A percentile compares a stretch with the other conserved stretches of the same genome.
phyloP scores from a whole-genome alignment of 352 stramenopile species.

The Phytophthora europaea region DNA sequence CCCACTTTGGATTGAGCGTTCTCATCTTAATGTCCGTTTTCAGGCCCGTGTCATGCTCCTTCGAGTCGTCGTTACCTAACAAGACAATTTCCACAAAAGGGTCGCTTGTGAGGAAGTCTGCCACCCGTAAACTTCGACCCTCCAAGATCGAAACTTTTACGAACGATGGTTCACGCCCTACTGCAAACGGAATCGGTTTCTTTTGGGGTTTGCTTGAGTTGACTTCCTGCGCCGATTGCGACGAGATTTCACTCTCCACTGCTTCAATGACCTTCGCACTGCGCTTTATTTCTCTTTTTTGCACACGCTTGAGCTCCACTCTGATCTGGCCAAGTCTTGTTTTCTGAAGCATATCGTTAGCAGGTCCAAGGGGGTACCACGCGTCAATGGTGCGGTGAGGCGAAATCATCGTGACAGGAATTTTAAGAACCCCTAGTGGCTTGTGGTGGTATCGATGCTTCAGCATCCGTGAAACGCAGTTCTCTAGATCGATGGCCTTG shows the following conservation, averaged over 20 bases:
- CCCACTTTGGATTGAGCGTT: slow-evolving; percentile 76
- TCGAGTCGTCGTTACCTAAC: slow-evolving; percentile 50
- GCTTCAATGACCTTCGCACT: slow-evolving; percentile 42
- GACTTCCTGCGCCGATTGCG: background rate
- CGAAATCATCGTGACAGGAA: slow-evolving; percentile 73
- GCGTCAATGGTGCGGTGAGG: slow-evolving; percentile 65
- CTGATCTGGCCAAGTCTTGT: slow-evolving; percentile 65
- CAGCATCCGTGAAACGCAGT: slow-evolving; percentile 71
- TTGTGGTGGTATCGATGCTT: slow-evolving; percentile 53
- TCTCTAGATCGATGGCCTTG: slow-evolving; percentile 69
- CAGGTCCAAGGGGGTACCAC: slow-evolving; percentile 72
- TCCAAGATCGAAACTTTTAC: slow-evolving; percentile 71
- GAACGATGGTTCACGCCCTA: slow-evolving; percentile 57
- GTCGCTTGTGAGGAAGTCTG: slow-evolving; percentile 61
- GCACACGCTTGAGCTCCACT: slow-evolving; percentile 55
- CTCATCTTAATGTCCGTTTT: slow-evolving; percentile 78
- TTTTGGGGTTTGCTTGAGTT: slow-evolving; percentile 21
- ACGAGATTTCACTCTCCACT: background rate
- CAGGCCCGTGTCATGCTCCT: slow-evolving; percentile 63
- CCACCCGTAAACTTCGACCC: slow-evolving; percentile 59
- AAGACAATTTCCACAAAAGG: slow-evolving; percentile 74
- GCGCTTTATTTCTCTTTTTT: slow-evolving; percentile 43
- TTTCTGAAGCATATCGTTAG: slow-evolving; percentile 79
- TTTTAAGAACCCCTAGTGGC: slow-evolving; percentile 69
- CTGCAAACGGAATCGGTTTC: slow-evolving; percentile 13